Evolutionary conservation across 2,329 filamentous ascomycete species (phyloP), one percentile per base, ranked within the genome.

Genomic region (Penicillium freii): DNA sequence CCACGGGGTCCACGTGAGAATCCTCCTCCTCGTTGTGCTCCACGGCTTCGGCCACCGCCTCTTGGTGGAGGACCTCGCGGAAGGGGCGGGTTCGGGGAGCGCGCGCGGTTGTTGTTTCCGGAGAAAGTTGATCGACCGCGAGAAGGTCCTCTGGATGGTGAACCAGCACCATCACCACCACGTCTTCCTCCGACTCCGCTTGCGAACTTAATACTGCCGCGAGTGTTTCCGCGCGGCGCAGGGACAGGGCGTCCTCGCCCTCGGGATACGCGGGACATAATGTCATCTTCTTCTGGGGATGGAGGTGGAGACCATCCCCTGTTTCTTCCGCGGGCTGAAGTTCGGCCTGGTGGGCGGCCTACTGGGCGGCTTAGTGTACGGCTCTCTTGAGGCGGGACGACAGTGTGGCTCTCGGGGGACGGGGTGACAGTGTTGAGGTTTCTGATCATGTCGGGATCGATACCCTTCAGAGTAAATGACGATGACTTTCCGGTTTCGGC

Each of bases 401-500:
- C 23, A 23, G 23, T 23, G 23, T 23, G 4, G 23, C 19, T 40
- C 31, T 42, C 42, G 53, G 54, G 59, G 10, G 57, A 36, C 5
- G 56, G 52, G 25, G 64, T 40, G 21, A 67, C 62, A 4, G 68
- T 65, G 55, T 73, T 78, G 23, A 75, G 66, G 56, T 80, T 78
- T 39, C 70, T 71, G 25, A 79, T 71, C 44, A 70, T 69, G 4
- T 67, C 61, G 3, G 72, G 71, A 38, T 75, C 71, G 31, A 76
- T 67, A 5, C 67, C 68, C 56, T 69, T 72, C 21, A 79, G 63
- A 7, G 74, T 75, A 64, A 76, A 80, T 15, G 72, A 73, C 7
- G 72, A 72, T 4, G 73, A 72, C 17, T 27, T 27, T 9, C 57
- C 60, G 44, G 69, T 60, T 11, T 67, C 63, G n/a, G 62, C 58